Conservation (phyloP, 768 basidiomycete species). For the Agrocybe pediades region DNA sequence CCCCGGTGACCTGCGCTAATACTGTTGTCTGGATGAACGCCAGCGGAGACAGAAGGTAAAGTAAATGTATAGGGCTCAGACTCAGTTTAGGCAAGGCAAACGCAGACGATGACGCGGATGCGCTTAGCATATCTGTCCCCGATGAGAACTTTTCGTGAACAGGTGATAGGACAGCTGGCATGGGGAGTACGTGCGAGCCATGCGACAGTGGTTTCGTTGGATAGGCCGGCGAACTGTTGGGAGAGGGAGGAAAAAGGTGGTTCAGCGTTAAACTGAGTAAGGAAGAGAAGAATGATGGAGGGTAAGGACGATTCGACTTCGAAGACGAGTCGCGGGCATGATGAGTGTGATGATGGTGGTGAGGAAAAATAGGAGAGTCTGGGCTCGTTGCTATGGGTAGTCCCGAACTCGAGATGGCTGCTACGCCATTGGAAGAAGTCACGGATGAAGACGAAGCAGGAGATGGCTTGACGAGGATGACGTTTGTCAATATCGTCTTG, state of each 20-base stretch:
- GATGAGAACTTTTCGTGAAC: not conserved
- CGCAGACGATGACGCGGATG: constrained; percentile 3
- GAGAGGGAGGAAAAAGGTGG: constrained; percentile 12
- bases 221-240: constrained; percentile 10
- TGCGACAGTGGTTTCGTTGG: constrained; percentile 5
- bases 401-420: not conserved
- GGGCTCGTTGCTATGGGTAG: not conserved
- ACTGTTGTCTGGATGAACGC: constrained; percentile 87
- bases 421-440: not conserved
- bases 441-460: not conserved
- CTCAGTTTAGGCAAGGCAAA: constrained; percentile 30
- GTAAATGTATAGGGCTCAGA: constrained; percentile 72
- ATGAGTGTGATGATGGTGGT: constrained; percentile 28
- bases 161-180: not conserved
- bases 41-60: constrained; percentile 89
- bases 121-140: not conserved
- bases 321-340: constrained; percentile 17
- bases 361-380: not conserved
- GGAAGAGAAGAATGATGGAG: constrained; percentile 16
- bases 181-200: not conserved
- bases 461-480: constrained; percentile 41
- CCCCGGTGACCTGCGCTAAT: constrained; percentile 79
- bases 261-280: constrained; percentile 6
- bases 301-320: constrained; percentile 5
- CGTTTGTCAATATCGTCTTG: constrained; percentile 91